Conservation (phyloP, 1,284 basidiomycete genomes). For the Ceratobasidium sp. region DNA sequence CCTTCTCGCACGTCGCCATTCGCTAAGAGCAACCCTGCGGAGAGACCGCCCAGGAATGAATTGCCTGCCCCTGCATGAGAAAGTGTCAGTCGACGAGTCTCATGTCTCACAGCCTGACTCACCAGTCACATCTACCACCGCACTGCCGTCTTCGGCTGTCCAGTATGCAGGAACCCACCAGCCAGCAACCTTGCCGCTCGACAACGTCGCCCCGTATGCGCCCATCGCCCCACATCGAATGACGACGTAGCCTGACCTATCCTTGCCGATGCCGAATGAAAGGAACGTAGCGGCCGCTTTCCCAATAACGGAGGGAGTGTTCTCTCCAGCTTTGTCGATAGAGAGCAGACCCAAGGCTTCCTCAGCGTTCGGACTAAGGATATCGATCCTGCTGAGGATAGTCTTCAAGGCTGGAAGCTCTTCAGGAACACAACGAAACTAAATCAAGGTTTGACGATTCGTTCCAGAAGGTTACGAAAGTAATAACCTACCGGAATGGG, state of each 20-base stretch:
- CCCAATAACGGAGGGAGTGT: conserved; percentile 68
- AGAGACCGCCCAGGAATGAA: conserved; percentile 86
- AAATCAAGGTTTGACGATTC: conserved; percentile 49
- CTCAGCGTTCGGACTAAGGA: conserved; percentile 84
- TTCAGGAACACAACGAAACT: conserved; percentile 84
- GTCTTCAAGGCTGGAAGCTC: conserved; percentile 78
- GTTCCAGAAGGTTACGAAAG: conserved; percentile 45
- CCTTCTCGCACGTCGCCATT: conserved; percentile 75
- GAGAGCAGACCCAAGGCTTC: conserved; percentile 78
- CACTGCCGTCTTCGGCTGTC: conserved; percentile 61
- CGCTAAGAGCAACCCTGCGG: conserved; percentile 75
- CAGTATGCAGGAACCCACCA: conserved; percentile 87
- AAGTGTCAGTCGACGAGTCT: neutral
- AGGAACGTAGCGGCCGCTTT: conserved; percentile 72
- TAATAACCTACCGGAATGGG: conserved; percentile 79
- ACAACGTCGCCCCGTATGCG: conserved; percentile 70
- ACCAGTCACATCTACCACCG: conserved; percentile 89
- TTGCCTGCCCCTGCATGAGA: conserved; percentile 81
- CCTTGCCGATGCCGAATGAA: conserved; percentile 68
- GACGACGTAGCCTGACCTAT: conserved; percentile 71
- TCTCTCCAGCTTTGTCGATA: conserved; percentile 30
- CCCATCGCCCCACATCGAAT: conserved; percentile 85
- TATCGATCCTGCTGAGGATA: conserved; percentile 72
- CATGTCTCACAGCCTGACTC: conserved; percentile 50
- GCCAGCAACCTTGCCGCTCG: conserved; percentile 60